Base-by-base conservation (phyloP, 768 basidiomycete genomes). In the Lactarius psammicola region DNA sequence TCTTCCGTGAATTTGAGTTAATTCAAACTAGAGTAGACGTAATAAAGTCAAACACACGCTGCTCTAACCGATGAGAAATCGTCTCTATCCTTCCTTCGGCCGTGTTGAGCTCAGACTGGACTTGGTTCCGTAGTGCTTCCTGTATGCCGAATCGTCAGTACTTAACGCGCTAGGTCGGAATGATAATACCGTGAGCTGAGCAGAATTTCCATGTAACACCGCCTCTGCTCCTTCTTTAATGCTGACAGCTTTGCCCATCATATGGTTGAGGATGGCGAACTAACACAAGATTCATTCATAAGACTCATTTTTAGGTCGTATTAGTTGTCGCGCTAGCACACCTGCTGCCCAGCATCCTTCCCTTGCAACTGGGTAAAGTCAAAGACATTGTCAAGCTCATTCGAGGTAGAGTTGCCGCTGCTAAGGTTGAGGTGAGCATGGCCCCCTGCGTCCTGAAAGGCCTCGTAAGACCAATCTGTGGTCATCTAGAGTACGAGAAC, bases 201-300 rank as follows among this genome's bases (percentile, higher is more conserved):
- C 20, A 23, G 68, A 36, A 51, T 62, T 61, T 13, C 34, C 57
- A 4, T 65, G 31, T 23, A 70, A 55, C 15, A 69, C 57, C 20
- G 68, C 61, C 51, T 70, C 69, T 10, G 69, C 69, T 34, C 69
- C 69, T 44, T 69, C 69, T 36, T 70, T 69, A 49, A 66, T 70
- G n/a, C 68, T 59, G 23, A 69, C 60, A 15, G 69, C 69, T 20
- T 34, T 58, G n/a, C 49, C 59, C 69, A 70, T 70, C 69, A 66
- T 69, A 31, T 53, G 59, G 51, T 56, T 66, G 33, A 70, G 64
- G 23, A 66, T 61, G 20, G 49, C 55, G 6, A 70, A 30, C 69
- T 70, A 33, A 30, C 4, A 49, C 26, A 5, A 18, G 13, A 46
- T 13, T 31, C 15, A 18, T 34, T 20, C 20, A 38, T 44, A 18